phyloP scores from a whole-genome alignment of 106 monocot genomes.

The Agapanthus africanus region DNA sequence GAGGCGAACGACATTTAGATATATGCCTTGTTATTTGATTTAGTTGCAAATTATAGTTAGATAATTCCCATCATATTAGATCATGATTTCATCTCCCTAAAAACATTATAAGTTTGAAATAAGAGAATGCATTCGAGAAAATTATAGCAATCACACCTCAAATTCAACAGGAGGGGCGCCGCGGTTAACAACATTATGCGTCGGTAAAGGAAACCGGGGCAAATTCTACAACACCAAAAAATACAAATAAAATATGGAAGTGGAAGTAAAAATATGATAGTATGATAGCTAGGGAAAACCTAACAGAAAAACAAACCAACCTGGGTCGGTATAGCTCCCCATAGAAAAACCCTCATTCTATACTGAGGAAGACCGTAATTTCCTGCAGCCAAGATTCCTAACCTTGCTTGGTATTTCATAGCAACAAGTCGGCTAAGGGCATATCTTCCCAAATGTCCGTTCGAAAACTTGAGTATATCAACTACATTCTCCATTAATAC shows the following conservation, averaged over 20 bases:
- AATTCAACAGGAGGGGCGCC: slow-evolving; percentile 13
- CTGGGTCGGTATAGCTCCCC: slow-evolving; percentile 17
- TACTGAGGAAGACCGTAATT: slow-evolving; percentile 23
- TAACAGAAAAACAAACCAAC: slow-evolving; percentile 20
- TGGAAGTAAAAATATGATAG: slow-evolving; percentile 6
- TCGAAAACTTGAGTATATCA: slow-evolving; percentile 75
- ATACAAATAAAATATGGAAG: neutral
- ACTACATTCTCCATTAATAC: slow-evolving; percentile 99
- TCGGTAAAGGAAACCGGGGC: slow-evolving; percentile 22
- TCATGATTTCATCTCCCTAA: too few species aligned
- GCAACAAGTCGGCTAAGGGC: slow-evolving; percentile 50
- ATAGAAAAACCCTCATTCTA: slow-evolving; percentile 24
- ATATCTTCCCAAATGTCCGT: slow-evolving; percentile 69
- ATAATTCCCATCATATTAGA: too few species aligned
- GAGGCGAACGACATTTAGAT: too few species aligned
- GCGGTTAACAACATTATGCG: slow-evolving; percentile 13
- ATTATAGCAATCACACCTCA: slow-evolving; percentile 12
- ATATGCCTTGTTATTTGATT: too few species aligned
- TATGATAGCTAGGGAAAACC: slow-evolving; percentile 58
- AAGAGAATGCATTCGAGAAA: neutral
- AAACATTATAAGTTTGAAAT: too few species aligned
- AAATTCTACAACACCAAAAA: slow-evolving; percentile 2
- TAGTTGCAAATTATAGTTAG: too few species aligned
- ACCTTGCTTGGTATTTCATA: slow-evolving; percentile 23
- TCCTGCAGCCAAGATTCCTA: slow-evolving; percentile 24